Evolutionary conservation across 1,284 basidiomycete species (phyloP), one percentile per base, ranked within the genome.

Genomic region (Austroboletus rostrupii): DNA sequence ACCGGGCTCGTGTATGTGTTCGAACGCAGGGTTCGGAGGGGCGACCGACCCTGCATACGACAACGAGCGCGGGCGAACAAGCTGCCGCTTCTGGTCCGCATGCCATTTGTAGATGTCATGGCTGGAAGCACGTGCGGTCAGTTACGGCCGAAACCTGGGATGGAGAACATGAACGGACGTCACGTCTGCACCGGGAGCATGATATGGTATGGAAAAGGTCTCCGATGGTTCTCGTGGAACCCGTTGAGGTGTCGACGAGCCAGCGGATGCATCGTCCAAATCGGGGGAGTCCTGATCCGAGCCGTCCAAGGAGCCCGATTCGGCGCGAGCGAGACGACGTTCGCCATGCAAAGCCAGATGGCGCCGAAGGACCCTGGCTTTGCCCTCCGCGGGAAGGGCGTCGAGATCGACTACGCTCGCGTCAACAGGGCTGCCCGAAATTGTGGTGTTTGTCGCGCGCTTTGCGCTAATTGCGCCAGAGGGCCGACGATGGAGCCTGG

Each of bases 101-200:
- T 94, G 87, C 90, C 92, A 96, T 70, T 95, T 95, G 76, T 96
- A 96, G 36, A 97, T 86, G 56, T 85, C 85, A 62, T 95, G 92
- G n/a, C 91, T 92, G 53, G 23, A 43, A 55, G 36, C 11, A 47
- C 39, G 23, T 13, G 16, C 1, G 29, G 38, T 56, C 37, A 53
- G 38, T 39, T 32, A 52, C 58, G 53, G 53, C 56, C 53, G 56
- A 55, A 51, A 49, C 52, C 39, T 45, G 49, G 21, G 17, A 19
- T 11, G 20, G 54, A 29, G 54, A 44, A 28, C 39, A 33, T 17
- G 14, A 45, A 85, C 90, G 74, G 73, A 92, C 89, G 92, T 95
- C 56, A 94, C 83, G 64, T 96, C 92, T 29, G 87, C 90, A 31
- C 92, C 92, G 14, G 80, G 84, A 3, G 87, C 84, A 68, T 91